Evolutionary conservation across 2,329 filamentous ascomycete species (phyloP).

Genomic region (Plectosphaerella sp.): DNA sequence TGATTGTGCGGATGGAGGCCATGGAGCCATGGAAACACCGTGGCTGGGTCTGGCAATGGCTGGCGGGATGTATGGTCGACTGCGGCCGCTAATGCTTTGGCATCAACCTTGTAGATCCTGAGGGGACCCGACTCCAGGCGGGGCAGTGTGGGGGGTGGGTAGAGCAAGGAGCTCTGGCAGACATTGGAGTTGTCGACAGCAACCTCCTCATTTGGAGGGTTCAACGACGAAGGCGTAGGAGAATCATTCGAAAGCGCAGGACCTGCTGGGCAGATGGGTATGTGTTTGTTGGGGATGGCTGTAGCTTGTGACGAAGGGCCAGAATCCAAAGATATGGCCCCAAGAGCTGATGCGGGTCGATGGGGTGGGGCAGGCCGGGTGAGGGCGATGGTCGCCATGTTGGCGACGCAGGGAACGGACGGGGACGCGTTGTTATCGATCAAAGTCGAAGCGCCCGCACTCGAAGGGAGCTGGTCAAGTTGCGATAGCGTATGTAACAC

Average conservation of each 20-base stretch:
- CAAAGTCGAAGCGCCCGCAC: no score
- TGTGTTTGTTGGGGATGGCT: constrained; percentile 79
- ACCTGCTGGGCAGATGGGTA: constrained; percentile 84
- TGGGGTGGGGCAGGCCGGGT: constrained; percentile 42
- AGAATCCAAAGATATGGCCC: constrained; percentile 27
- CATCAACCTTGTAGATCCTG: constrained; percentile 68
- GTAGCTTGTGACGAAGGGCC: constrained; percentile 25
- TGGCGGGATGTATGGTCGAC: constrained; percentile 73
- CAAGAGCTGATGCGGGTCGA: constrained; percentile 33
- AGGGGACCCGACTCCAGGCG: constrained; percentile 46
- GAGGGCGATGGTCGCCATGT: constrained; percentile 53
- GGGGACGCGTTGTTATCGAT: no score
- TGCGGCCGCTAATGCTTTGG: constrained; percentile 64
- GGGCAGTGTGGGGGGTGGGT: constrained; percentile 65
- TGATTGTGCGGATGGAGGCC: constrained; percentile 86
- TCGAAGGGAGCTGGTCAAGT: no score
- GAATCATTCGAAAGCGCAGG: constrained; percentile 49
- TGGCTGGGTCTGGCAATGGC: constrained; percentile 76
- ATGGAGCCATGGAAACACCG: constrained; percentile 95
- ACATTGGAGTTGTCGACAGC: constrained; percentile 8
- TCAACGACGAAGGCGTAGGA: constrained; percentile 60
- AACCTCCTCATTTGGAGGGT: constrained; percentile 46
- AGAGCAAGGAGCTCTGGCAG: constrained; percentile 62
- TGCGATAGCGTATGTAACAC: no score
- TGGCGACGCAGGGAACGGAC: not conserved